Evolutionary conservation across 2,329 filamentous ascomycete genomes (phyloP).

Genomic region (Clathrospora elynae): DNA sequence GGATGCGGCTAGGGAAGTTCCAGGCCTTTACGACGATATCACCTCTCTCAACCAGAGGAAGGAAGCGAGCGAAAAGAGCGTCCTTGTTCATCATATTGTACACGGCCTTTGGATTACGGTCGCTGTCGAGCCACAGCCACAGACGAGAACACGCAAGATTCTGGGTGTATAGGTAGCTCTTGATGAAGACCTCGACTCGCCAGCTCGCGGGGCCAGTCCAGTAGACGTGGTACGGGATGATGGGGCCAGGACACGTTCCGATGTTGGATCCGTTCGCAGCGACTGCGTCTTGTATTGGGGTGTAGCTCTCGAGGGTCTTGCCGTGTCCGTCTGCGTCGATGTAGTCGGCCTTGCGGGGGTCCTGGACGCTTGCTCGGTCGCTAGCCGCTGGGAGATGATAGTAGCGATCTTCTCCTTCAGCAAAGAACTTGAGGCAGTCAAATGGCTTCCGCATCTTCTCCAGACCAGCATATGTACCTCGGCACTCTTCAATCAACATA

Average conservation of each 20-base stretch:
- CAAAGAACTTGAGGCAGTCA: slow-evolving; percentile 59
- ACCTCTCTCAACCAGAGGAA: slow-evolving; percentile 59
- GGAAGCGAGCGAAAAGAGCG: slow-evolving; percentile 58
- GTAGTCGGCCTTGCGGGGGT: slow-evolving; percentile 52
- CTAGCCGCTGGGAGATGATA: slow-evolving; percentile 53
- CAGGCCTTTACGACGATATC: slow-evolving; percentile 59
- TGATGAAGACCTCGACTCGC: slow-evolving; percentile 62
- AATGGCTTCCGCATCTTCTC: slow-evolving; percentile 62
- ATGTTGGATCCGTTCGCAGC: slow-evolving; percentile 49
- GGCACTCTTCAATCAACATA: slow-evolving; percentile 58
- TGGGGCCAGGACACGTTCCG: slow-evolving; percentile 61
- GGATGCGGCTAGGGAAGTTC: slow-evolving; percentile 60
- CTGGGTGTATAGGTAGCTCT: slow-evolving; percentile 62
- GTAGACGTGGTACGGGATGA: slow-evolving; percentile 62
- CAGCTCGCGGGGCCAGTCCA: slow-evolving; percentile 63
- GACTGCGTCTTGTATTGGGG: slow-evolving; percentile 44
- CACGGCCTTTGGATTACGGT: slow-evolving; percentile 57
- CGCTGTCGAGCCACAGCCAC: slow-evolving; percentile 61
- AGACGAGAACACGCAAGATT: slow-evolving; percentile 61
- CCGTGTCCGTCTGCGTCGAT: slow-evolving; percentile 50
- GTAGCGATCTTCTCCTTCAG: slow-evolving; percentile 56
- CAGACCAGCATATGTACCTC: slow-evolving; percentile 58
- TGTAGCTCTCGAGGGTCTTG: slow-evolving; percentile 48
- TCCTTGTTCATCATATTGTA: slow-evolving; percentile 59
- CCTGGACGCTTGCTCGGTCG: slow-evolving; percentile 50